Conservation (phyloP, 192 early-diverging fungal genomes). For the Linderina pennispora region DNA sequence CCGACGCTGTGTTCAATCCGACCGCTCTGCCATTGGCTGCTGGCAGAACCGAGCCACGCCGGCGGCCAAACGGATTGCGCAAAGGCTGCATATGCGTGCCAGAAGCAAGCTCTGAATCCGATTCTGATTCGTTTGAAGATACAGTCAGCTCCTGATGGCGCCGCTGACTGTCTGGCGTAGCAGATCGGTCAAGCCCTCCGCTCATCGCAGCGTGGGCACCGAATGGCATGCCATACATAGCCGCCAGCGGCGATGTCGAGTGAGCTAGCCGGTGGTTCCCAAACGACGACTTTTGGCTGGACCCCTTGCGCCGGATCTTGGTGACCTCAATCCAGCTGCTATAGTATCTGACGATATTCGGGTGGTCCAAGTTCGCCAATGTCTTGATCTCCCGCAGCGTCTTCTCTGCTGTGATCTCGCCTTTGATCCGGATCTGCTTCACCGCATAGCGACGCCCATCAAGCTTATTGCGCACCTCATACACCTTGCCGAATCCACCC, state of each 20-base stretch:
- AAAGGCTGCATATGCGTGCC: too few relatives aligned
- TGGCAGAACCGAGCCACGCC: too few relatives aligned
- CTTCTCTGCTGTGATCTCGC: slow-evolving; percentile 54
- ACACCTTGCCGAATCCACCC: slow-evolving; percentile 91
- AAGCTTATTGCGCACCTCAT: slow-evolving; percentile 74
- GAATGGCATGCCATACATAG: neutral
- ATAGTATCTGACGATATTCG: slow-evolving; percentile 91
- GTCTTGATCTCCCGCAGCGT: slow-evolving; percentile 90
- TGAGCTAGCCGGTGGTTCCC: neutral
- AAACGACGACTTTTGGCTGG: neutral
- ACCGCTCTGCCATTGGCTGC: too few relatives aligned
- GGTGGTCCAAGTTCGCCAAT: slow-evolving; percentile 76
- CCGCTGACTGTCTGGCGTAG: too few relatives aligned
- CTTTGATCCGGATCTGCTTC: slow-evolving; percentile 74
- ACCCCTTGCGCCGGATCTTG: slow-evolving; percentile 16
- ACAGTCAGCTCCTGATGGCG: too few relatives aligned
- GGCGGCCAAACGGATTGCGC: too few relatives aligned
- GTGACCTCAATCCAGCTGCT: slow-evolving; percentile 84
- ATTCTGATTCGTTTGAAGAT: too few relatives aligned
- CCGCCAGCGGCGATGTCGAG: neutral
- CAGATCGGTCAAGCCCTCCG: too few relatives aligned
- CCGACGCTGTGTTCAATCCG: too few relatives aligned
- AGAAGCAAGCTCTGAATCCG: too few relatives aligned
- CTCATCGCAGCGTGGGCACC: too few relatives aligned
- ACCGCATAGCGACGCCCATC: slow-evolving; percentile 90